Evolutionary conservation across 1,284 basidiomycete species (phyloP).

Genomic region (Ustilago hordei): DNA sequence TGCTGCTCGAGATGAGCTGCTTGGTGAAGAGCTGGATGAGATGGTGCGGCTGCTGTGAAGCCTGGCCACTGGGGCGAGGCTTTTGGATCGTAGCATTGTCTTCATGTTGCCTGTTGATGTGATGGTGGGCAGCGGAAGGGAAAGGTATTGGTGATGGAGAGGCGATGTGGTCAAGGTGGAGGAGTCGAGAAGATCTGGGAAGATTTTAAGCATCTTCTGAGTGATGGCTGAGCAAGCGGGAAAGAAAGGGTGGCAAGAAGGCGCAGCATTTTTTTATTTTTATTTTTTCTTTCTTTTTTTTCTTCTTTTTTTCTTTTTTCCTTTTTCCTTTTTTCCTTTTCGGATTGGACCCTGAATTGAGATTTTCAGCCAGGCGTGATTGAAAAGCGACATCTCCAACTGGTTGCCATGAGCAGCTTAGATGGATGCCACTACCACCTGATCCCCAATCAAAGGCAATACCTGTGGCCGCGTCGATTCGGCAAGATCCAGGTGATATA

Average conservation of each 20-base stretch:
- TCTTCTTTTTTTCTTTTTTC: background rate
- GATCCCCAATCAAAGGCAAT: background rate
- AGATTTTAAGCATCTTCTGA: background rate
- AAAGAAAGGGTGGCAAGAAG: background rate
- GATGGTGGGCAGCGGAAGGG: background rate
- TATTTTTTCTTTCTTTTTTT: background rate
- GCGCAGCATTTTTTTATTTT: background rate
- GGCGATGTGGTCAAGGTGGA: conserved; percentile 10
- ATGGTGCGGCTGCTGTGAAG: conserved; percentile 9
- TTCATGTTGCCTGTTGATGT: conserved; percentile 18
- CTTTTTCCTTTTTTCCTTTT: background rate
- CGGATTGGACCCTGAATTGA: conserved; percentile 15
- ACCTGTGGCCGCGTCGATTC: background rate
- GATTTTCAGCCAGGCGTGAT: background rate
- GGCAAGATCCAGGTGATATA: background rate
- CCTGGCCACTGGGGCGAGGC: conserved; percentile 5
- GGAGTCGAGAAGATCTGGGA: conserved; percentile 8
- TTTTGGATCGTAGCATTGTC: conserved; percentile 10
- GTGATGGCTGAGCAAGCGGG: conserved; percentile 5
- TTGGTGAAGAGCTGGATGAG: conserved; percentile 18
- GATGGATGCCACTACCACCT: background rate
- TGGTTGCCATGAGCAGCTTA: background rate
- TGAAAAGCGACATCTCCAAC: conserved; percentile 10
- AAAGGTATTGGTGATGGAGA: background rate
- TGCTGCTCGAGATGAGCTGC: conserved; percentile 35